Evolutionary conservation across 1,139 yeast species (phyloP).

Genomic region (Hyphopichia burtonii): DNA sequence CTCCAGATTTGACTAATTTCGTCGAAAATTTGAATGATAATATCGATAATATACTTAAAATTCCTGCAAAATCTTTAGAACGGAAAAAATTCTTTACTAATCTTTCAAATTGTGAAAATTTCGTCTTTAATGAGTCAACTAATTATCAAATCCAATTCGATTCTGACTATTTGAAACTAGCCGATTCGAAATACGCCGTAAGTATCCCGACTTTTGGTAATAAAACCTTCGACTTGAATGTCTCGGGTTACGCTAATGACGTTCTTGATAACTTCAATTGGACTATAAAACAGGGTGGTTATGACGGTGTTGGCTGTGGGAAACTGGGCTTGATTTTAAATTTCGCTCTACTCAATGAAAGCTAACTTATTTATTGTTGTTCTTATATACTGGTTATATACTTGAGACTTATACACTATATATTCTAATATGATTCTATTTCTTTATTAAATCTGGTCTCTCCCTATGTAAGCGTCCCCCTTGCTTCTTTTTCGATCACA

Average conservation of each 20-base stretch:
- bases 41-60: constrained; percentile 19
- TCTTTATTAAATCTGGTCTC: too few species aligned
- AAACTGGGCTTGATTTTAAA: constrained; percentile 38
- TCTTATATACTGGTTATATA: too few species aligned
- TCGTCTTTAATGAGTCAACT: constrained; percentile 25
- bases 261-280: constrained; percentile 44
- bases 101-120: constrained; percentile 27
- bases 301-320: constrained; percentile 38
- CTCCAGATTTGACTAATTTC: constrained; percentile 3
- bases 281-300: constrained; percentile 40
- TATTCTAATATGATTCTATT: too few species aligned
- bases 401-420: too few species aligned
- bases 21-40: constrained; percentile 24
- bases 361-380: too few species aligned
- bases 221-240: constrained; percentile 42
- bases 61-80: constrained; percentile 29
- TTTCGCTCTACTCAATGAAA: constrained; percentile 38
- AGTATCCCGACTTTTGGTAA: constrained; percentile 40
- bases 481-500: too few species aligned
- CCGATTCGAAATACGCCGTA: constrained; percentile 41
- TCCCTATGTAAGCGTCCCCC: too few species aligned
- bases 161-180: constrained; percentile 40
- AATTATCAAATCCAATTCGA: constrained; percentile 37
- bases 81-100: constrained; percentile 37
- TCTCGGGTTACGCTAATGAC: constrained; percentile 40